Conservation (phyloP, 768 basidiomycete genomes). For the Mycena galericulata region DNA sequence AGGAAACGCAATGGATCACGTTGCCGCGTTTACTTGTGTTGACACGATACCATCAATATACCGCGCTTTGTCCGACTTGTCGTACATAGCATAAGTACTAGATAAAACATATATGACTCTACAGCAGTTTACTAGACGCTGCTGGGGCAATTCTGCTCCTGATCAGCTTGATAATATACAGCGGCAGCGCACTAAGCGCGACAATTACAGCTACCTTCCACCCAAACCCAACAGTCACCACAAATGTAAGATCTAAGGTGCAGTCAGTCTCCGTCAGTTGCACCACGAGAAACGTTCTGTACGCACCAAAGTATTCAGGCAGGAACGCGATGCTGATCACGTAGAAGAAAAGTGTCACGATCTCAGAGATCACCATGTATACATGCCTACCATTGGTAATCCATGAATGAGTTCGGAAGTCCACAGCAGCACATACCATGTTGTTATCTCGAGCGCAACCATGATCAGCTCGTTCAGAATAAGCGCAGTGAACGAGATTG, state of each 20-base stretch:
- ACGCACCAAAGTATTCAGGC: conserved; percentile 96
- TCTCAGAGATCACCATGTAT: conserved; percentile 94
- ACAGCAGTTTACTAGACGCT: conserved; percentile 90
- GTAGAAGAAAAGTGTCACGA: conserved; percentile 91
- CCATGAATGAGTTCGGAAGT: background rate
- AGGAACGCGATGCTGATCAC: conserved; percentile 92
- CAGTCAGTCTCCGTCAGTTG: conserved; percentile 17
- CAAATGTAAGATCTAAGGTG: conserved; percentile 87
- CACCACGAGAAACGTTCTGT: background rate
- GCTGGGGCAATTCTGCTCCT: conserved; percentile 91
- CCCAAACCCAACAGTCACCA: conserved; percentile 86
- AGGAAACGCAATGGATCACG: background rate
- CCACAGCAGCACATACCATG: conserved; percentile 69
- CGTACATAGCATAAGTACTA: background rate
- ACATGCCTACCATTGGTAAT: conserved; percentile 71
- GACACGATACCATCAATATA: background rate
- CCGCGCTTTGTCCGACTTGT: background rate
- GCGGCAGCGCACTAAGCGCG: conserved; percentile 90
- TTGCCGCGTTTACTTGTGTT: background rate
- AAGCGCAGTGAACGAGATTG: conserved; percentile 97
- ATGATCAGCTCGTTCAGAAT: conserved; percentile 98
- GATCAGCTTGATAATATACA: conserved; percentile 92
- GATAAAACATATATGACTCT: conserved; percentile 39
- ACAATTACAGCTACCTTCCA: conserved; percentile 98
- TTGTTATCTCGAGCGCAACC: conserved; percentile 98